Percentiles rank a stretch among this genome's conserved stretches.
These are phyloP conservation scores for Sisymbrium irio DNA, from an alignment of 345 rosid genomes.

Conservation along the genomic window DNA sequence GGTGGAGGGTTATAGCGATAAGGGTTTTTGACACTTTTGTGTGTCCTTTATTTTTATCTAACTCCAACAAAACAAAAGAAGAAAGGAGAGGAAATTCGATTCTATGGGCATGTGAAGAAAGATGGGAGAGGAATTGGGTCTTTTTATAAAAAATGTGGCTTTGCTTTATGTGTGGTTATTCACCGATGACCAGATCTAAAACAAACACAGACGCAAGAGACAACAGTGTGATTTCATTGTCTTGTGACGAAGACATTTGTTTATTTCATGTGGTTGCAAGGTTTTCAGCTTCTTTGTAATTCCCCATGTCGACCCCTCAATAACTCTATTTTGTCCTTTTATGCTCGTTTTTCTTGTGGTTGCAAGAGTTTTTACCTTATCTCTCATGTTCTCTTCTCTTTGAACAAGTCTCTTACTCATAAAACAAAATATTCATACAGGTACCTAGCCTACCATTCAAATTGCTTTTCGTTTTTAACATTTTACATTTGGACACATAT, in stretches of 20 bases:
- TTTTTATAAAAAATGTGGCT: conserved; percentile 13
- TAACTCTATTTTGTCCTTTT: conserved; percentile 28
- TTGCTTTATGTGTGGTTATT: conserved; percentile 30
- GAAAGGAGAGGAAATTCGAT: conserved; percentile 26
- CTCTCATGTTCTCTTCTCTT: conserved; percentile 5
- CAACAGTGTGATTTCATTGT: conserved; percentile 27
- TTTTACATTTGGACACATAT: conserved; percentile 11
- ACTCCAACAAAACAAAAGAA: conserved; percentile 35
- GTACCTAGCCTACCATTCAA: conserved; percentile 1
- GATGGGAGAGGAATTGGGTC: conserved; percentile 26
- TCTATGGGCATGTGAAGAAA: conserved; percentile 25
- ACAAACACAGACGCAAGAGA: conserved; percentile 25
- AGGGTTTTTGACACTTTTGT: conserved; percentile 28
- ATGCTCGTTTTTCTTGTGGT: conserved; percentile 22
- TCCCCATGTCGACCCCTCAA: conserved; percentile 19
- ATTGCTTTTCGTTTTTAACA: background rate
- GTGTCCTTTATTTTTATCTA: conserved; percentile 21
- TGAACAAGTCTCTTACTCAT: conserved; percentile 2
- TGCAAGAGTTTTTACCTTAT: background rate
- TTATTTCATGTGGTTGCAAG: conserved; percentile 38
- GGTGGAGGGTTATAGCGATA: conserved; percentile 16
- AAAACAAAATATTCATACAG: background rate
- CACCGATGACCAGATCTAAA: conserved; percentile 13
- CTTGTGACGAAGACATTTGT: conserved; percentile 26
- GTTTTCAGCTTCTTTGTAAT: conserved; percentile 31